Evolutionary conservation across 2,329 filamentous ascomycete genomes (phyloP).

Genomic region (Camillea tinctor): DNA sequence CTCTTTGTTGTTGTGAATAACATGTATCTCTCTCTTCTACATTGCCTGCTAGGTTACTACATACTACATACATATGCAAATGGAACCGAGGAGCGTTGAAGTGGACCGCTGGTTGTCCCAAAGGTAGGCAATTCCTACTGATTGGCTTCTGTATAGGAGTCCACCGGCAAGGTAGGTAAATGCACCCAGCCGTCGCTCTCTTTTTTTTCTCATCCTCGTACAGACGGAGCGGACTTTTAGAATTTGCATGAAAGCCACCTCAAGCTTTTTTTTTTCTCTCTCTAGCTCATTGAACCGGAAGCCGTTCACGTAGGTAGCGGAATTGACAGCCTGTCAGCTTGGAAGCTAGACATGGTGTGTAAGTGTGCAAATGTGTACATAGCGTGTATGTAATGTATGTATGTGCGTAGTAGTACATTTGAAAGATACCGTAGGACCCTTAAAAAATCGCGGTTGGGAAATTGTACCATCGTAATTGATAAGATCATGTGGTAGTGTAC

Average conservation of each 20-base stretch:
- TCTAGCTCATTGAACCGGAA: not conserved
- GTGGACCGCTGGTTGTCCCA: not conserved
- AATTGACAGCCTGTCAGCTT: not conserved
- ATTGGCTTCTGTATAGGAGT: conserved; percentile 1
- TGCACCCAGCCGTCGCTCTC: conserved; percentile 4
- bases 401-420: not conserved
- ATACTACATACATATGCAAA: conserved; percentile 8
- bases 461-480: not conserved
- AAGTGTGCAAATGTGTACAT: too few relatives aligned
- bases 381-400: too few relatives aligned
- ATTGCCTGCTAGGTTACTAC: conserved; percentile 7
- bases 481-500: not conserved
- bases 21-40: not conserved
- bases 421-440: not conserved
- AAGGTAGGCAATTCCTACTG: not conserved
- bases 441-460: not conserved
- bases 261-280: not conserved
- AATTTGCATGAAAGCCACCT: not conserved
- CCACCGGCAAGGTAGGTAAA: conserved; percentile 5
- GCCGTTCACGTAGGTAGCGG: not conserved
- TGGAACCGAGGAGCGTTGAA: not conserved
- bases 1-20: conserved; percentile 15
- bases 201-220: not conserved
- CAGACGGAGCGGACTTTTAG: not conserved
- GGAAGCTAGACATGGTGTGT: not conserved